Evolutionary conservation across 108 stramenopile genomes (phyloP), one percentile per base, ranked within the genome.

Genomic region (Skeletonema tropicum): DNA sequence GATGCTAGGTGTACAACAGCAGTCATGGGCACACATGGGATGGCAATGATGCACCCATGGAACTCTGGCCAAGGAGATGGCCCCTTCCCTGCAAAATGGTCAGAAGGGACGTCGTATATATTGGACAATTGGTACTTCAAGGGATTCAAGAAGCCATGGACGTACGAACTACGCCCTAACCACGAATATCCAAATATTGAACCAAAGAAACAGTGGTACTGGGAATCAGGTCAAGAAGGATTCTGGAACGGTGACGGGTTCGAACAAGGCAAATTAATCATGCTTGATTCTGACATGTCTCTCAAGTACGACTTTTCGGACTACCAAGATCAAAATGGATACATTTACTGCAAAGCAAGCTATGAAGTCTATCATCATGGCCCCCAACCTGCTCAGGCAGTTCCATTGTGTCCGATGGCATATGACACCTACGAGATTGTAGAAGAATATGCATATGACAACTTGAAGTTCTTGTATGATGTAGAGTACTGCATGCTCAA

Each of bases 1-100:
- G 46, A 30, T 64, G 67, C 64, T 6, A 69, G 77, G 48, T 71
- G 87, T 64, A 84, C 82, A 6, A 82, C 80, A n/a, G 85, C 85
- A 10, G 73, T 89, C 65, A 87, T 87, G 86, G 88, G 88, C 29
- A 86, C 85, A 1, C 88, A 89, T 42, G 57, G 79, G 10, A 72
- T 87, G 30, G 79, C 83, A 32, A 29, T 49, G 45, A 75, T 71
- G 67, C 79, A 64, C 65, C 58, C 64, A 14, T 71, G 66, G 29
- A 81, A 87, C 68, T 35, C 52, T 57, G 88, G 88, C 23, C 84
- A 82, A 63, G 63, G 75, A 9, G 82, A 86, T 35, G 67, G 46
- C 25, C 42, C 58, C 60, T 76, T 71, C 71, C 76, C 76, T 6
- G 46, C 61, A 64, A 59, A 48, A 48, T 70, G 60, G 65, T 67